A percentile compares a stretch with the other conserved stretches of the same genome.
These are phyloP conservation scores for Starmera amethionina DNA, from an alignment of 805 yeast genomes.

Conservation along the genomic window DNA sequence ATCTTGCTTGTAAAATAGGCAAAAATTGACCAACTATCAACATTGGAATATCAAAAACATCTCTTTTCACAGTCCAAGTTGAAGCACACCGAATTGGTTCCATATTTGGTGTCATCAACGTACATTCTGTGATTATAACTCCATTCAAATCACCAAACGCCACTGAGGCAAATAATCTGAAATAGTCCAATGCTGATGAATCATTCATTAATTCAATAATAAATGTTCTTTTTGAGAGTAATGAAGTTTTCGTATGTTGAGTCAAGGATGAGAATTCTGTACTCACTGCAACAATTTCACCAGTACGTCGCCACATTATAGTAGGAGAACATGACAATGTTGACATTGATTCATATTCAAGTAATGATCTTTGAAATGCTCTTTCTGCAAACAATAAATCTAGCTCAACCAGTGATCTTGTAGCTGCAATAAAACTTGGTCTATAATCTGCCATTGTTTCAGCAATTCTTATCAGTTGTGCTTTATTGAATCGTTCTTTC, in stretches of 20 bases:
- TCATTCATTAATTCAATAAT: constrained; percentile 82
- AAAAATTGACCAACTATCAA: constrained; percentile 73
- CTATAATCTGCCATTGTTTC: constrained; percentile 42
- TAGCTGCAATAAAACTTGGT: constrained; percentile 71
- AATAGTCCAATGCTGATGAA: constrained; percentile 61
- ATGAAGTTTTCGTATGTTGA: constrained; percentile 48
- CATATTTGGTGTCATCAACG: constrained; percentile 26
- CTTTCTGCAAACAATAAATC: constrained; percentile 57
- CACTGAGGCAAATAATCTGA: constrained; percentile 48
- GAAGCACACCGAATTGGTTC: constrained; percentile 54
- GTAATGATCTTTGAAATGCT: constrained; percentile 43
- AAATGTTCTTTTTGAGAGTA: constrained; percentile 51
- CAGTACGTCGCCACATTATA: constrained; percentile 78
- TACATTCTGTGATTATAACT: constrained; percentile 29
- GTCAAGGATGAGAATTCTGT: constrained; percentile 65
- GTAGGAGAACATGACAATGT: constrained; percentile 64
- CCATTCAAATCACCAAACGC: constrained; percentile 40
- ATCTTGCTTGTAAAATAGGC: constrained; percentile 39
- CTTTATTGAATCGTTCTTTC: constrained; percentile 58
- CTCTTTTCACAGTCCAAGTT: constrained; percentile 80
- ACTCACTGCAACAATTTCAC: constrained; percentile 73
- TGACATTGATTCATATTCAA: constrained; percentile 44
- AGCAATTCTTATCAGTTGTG: constrained; percentile 52
- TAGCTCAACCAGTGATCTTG: constrained; percentile 60
- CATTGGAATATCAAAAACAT: constrained; percentile 79